Base-by-base conservation (phyloP, 2,329 filamentous ascomycete genomes). In the Emergomyces pasteurianus region DNA sequence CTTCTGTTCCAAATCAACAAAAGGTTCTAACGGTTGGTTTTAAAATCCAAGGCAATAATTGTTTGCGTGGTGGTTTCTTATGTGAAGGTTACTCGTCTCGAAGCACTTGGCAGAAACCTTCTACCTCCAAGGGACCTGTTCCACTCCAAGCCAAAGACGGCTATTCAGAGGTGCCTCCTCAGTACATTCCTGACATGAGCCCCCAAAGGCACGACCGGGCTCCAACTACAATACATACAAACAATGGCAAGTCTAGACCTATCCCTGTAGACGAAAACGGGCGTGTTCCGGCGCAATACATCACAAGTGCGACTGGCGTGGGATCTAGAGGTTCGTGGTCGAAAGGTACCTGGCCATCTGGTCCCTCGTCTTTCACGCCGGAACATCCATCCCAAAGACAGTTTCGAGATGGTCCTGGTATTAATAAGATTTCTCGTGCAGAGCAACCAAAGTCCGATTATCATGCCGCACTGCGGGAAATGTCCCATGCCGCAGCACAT, bases 51-150 rank as follows among this genome's bases (percentile, higher is more conserved):
- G 89, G 88, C 76, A 88, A 87, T 71, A 97, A 99, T 70, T 99
- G 94, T 75, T 81, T 88, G 60, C 88, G 90, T 63, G 92, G 94
- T 52, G 90, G 89, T 18, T 97, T 97, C 72, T 79, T 89, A 40
- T 99, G 94, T 73, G 88, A 90, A 67, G 94, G 94, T 58, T 99
- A 99, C 75, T 88, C 88, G 60, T 86, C 88, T 67, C 84, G 90
- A 68, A 85, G 86, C 49, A 81, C 84, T 58, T 94, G 89, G 86
- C 84, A 87, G 65, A 95, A 92, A 74, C 85, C 87, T 38, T 86
- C 88, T 63, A 85, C 77, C 69, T 85, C 88, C 66, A 83, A 86
- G 67, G 76, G 80, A 58, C 83, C 86, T 57, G 82, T 92, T 66
- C 89, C 87, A 62, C 81, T 95, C 57, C 89, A 95, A 74, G 92